phyloP scores from a whole-genome alignment of 2,329 filamentous ascomycete species.

The Botrytis hyacinthi region DNA sequence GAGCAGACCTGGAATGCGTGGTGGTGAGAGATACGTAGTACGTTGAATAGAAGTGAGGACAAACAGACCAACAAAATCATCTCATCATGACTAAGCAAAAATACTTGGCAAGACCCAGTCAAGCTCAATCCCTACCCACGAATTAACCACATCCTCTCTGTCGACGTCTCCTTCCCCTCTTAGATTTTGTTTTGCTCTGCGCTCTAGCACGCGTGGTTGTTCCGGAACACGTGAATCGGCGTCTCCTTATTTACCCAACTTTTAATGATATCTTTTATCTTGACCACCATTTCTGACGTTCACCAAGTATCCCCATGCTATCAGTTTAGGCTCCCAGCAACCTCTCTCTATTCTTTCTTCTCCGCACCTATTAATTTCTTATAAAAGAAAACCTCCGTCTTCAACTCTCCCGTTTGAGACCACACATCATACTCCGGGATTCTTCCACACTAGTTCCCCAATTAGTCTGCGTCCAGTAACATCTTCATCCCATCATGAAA shows the following conservation, averaged over 20 bases:
- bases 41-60: background rate
- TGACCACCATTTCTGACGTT: background rate
- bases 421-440: conserved; percentile 54
- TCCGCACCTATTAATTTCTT: conserved; percentile 47
- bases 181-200: background rate
- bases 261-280: background rate
- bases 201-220: background rate
- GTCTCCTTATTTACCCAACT: background rate
- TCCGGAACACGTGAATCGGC: background rate
- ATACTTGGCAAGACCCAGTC: background rate
- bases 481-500: background rate
- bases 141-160: background rate
- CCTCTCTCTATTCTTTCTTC: background rate
- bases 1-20: background rate
- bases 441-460: conserved; percentile 41
- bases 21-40: background rate
- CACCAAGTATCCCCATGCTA: too few species aligned
- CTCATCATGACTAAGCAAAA: background rate
- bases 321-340: background rate
- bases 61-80: background rate
- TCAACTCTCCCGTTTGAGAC: conserved; percentile 48
- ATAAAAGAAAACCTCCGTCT: conserved; percentile 56
- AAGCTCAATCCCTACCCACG: background rate
- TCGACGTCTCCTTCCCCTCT: background rate
- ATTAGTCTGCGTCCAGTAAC: background rate